Conservation (phyloP, 345 rosid genomes). For the thale cress (Arabidopsis thaliana) region DNA sequence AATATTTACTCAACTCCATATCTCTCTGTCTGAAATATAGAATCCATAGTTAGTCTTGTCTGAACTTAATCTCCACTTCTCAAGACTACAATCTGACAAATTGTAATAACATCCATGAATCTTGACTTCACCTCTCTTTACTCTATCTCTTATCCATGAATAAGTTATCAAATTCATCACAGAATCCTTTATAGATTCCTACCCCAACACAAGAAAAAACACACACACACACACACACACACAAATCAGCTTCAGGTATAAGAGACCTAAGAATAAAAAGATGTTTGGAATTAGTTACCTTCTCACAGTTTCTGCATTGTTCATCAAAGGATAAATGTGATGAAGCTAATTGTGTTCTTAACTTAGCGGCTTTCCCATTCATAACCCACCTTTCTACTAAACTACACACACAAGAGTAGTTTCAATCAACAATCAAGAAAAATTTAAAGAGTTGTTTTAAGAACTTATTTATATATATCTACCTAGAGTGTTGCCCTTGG, state of each 20-base stretch:
- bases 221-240: not conserved
- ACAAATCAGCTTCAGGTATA: constrained; percentile 16
- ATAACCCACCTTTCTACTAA: constrained; percentile 83
- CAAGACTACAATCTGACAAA: constrained; percentile 62
- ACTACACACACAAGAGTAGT: constrained; percentile 42
- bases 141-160: constrained; percentile 76
- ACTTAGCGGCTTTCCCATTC: constrained; percentile 71
- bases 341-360: constrained; percentile 65
- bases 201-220: constrained; percentile 18
- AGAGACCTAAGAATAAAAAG: not conserved
- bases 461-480: not conserved
- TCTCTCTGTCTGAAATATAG: constrained; percentile 38
- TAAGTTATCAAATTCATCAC: constrained; percentile 67
- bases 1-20: constrained; percentile 36
- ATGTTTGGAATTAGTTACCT: constrained; percentile 52
- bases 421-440: constrained; percentile 1
- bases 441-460: not conserved
- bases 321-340: constrained; percentile 72
- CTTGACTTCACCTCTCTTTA: constrained; percentile 48
- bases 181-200: constrained; percentile 72
- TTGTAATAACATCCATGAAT: constrained; percentile 77
- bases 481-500: constrained; percentile 68
- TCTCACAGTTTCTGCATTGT: constrained; percentile 89
- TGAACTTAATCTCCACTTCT: constrained; percentile 62
- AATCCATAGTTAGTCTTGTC: constrained; percentile 41